Percentiles rank a stretch among this genome's conserved stretches.
Evolutionary conservation across 441 rosid genomes (phyloP).

Genomic region (Erodium moschatum): DNA sequence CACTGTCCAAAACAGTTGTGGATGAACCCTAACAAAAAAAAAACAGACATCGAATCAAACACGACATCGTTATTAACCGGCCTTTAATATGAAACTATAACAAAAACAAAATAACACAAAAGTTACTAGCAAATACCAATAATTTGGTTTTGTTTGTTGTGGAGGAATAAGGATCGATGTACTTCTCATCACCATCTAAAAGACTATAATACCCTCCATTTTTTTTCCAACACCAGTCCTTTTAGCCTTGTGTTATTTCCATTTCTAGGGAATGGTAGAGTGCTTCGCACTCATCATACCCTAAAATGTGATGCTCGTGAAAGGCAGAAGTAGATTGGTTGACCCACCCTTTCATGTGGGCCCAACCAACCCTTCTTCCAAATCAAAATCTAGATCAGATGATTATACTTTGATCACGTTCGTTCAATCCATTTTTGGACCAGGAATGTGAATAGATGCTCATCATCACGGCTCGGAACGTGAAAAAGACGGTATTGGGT

Average conservation of each 20-base stretch:
- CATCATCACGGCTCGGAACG: no score
- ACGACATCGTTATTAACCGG: no score
- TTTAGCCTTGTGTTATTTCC: not conserved
- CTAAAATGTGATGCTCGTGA: not conserved
- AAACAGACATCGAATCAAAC: no score
- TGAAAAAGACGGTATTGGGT: no score
- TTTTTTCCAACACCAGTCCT: not conserved
- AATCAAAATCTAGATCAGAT: not conserved
- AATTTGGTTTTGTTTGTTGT: not conserved
- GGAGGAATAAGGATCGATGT: not conserved
- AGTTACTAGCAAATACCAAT: not conserved
- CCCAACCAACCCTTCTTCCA: not conserved
- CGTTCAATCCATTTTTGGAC: no score
- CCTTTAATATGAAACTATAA: no score
- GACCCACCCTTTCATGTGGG: not conserved
- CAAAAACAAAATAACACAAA: no score
- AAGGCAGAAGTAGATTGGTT: slow-evolving; percentile 1
- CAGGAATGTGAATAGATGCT: no score
- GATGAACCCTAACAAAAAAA: no score
- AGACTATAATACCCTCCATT: no score
- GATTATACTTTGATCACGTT: no score
- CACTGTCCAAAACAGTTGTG: no score
- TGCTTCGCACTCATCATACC: not conserved
- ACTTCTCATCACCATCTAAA: not conserved
- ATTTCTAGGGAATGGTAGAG: not conserved